Evolutionary conservation across 108 stramenopile genomes (phyloP).

Genomic region (Cyclotella cryptica): DNA sequence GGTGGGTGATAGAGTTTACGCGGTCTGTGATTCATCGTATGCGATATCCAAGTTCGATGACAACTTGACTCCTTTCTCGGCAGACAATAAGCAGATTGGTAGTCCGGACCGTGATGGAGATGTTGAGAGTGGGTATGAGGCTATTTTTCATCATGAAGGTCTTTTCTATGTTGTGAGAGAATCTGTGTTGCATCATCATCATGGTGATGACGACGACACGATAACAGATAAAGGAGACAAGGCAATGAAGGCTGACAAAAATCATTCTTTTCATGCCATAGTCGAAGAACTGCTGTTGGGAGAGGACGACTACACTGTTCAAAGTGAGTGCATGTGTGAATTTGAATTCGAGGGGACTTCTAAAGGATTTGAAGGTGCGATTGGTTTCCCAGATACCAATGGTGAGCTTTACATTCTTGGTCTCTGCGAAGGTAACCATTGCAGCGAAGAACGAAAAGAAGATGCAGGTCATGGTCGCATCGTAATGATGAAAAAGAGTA

Average conservation of each 20-base stretch:
- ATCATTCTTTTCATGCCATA: constrained; percentile 56
- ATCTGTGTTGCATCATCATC: constrained; percentile 52
- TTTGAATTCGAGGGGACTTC: constrained; percentile 67
- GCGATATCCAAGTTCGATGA: constrained; percentile 57
- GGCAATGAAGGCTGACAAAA: constrained; percentile 8
- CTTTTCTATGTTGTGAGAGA: constrained; percentile 74
- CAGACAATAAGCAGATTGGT: constrained; percentile 62
- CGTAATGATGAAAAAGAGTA: constrained; percentile 65
- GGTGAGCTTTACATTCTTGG: constrained; percentile 64
- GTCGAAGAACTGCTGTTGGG: constrained; percentile 51
- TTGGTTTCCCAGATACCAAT: constrained; percentile 48
- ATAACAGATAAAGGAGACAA: background rate
- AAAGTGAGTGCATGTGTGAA: constrained; percentile 52
- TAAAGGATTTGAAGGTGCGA: constrained; percentile 85
- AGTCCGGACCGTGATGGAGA: constrained; percentile 57
- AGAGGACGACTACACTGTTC: constrained; percentile 52
- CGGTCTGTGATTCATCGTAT: constrained; percentile 62
- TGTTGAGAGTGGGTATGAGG: constrained; percentile 74
- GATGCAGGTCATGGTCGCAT: constrained; percentile 72
- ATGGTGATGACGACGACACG: constrained; percentile 5
- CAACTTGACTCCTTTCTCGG: constrained; percentile 49
- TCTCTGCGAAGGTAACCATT: constrained; percentile 84
- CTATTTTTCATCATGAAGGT: constrained; percentile 60
- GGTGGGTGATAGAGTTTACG: constrained; percentile 32
- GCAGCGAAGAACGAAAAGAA: constrained; percentile 58